A percentile compares a stretch with the other conserved stretches of the same genome.
These are phyloP conservation scores for Aspergillus melleus DNA, from an alignment of 2,329 filamentous ascomycete species.

Conservation along the genomic window DNA sequence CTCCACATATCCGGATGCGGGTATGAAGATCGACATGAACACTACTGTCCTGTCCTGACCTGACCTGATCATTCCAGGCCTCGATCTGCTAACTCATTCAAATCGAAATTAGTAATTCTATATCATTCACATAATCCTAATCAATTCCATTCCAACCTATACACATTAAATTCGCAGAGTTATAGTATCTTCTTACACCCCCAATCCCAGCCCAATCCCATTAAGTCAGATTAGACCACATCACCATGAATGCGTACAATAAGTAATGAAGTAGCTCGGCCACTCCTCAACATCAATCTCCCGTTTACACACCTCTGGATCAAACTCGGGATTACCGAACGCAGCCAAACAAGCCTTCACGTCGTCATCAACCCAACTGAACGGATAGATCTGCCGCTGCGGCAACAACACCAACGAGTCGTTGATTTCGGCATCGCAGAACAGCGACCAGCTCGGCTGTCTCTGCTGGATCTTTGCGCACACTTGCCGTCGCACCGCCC, in stretches of 20 bases:
- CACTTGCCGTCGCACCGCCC: slow-evolving; percentile 7
- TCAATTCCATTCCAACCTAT: background rate
- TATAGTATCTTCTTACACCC: background rate
- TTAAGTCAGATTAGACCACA: background rate
- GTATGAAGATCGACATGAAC: background rate
- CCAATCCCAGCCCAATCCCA: too few species aligned
- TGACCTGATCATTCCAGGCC: background rate
- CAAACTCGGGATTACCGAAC: slow-evolving; percentile 15
- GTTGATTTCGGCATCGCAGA: slow-evolving; percentile 7
- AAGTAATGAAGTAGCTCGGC: slow-evolving; percentile 26
- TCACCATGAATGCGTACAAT: slow-evolving; percentile 25
- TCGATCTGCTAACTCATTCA: background rate
- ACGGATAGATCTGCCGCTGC: slow-evolving; percentile 20
- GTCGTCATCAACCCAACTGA: slow-evolving; percentile 21
- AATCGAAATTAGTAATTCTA: background rate
- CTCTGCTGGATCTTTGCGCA: slow-evolving; percentile 12
- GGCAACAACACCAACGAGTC: slow-evolving; percentile 19
- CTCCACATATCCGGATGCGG: background rate
- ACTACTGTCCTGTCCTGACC: background rate
- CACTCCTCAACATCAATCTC: slow-evolving; percentile 21
- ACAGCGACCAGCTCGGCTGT: slow-evolving; percentile 14
- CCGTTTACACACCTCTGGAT: slow-evolving; percentile 20
- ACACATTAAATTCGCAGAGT: background rate
- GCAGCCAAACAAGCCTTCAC: slow-evolving; percentile 16
- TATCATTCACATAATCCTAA: background rate